Evolutionary conservation across 106 monocot genomes (phyloP), one percentile per base, ranked within the genome.

Genomic region (Allium cepa): DNA sequence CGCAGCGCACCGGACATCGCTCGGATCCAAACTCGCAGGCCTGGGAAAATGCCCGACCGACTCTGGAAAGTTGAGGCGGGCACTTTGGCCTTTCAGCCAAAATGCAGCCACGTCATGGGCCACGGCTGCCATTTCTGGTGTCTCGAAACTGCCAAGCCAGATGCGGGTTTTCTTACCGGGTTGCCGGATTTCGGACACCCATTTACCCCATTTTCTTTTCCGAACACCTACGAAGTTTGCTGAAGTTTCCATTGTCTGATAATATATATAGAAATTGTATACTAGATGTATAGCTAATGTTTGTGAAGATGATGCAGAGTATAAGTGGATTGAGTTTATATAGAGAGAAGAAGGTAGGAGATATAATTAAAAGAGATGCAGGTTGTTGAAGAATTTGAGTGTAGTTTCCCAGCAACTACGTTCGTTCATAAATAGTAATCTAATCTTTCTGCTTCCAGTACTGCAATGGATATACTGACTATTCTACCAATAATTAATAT

Each of bases 141-240:
- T 77, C 56, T 81, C 81, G 77, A 84, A 93, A 73, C 84, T 89
- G 7, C 93, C 93, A 9, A 93, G 81, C 93, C 93, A 93, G 28
- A 93, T 89, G 65, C 89, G 73, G 11, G 81, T 82, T 70, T 84
- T 86, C 83, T 89, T 89, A 22, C 93, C 86, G 12, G 93, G 93
- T 61, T 89, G 81, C 9, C 93, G 68, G 76, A 93, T 93, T 75
- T 93, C 93, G 14, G 89, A 89, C 12, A 93, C 93, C 85, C 84
- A 94, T 64, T 87, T 90, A 47, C 90, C 94, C 87, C 94, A 87
- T 66, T 86, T 84, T 60, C 93, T 48, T 75, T 84, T 84, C 13
- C 93, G 70, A 7, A 93, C 84, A 1, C 93, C 93, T 0, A 70
- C 49, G 81, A 84, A 93, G 4, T 17, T 26, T 22, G 22, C 46